Base-by-base conservation (phyloP, 345 rosid species). In the Hypericum perforatum region DNA sequence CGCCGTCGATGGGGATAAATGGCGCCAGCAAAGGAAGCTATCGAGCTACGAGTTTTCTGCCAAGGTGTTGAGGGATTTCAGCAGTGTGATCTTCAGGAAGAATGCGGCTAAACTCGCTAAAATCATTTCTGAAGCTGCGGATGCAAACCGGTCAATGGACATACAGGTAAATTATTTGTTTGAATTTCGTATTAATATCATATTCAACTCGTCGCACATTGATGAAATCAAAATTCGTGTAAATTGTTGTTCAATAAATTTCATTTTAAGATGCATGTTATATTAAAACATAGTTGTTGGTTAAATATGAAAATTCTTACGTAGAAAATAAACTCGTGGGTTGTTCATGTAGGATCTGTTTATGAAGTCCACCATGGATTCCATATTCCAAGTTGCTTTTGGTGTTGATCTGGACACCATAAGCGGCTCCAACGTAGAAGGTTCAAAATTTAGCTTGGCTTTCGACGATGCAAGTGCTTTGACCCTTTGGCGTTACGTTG, bases 1-100 rank as follows among this genome's bases (percentile, higher is more conserved):
- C 61, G 52, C 62, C 2, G 75, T 74, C 36, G 72, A 74, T 51
- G 78, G 75, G 8, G 78, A 74, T 6, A 70, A 70, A 38, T 74
- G 78, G 78, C 63, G 63, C 9, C 67, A 63, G 36, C 75, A 74
- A 29, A 64, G 75, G 44, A 74, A 70, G 56, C 6, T 63, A 13
- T 51, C 78, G 2, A 74, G 72, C 65, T 51, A 63, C 43, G 74
- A 66, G 48, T 74, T 74, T 48, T 70, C 75, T 10, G 60, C 67
- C 10, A 57, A 38, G 58, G 53, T 51, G 2, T 52, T 66, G 49
- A 74, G 72, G 57, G 75, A 66, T 9, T 70, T 48, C 6, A 74
- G 78, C 45, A 52, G 49, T 57, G 56, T 52, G 8, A 62, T 66
- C 11, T 70, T 70, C 45, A 64, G 55, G 32, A 37, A 48, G 0